Evolutionary conservation across 2,329 filamentous ascomycete genomes (phyloP).

Genomic region (Ophiostoma sp.): DNA sequence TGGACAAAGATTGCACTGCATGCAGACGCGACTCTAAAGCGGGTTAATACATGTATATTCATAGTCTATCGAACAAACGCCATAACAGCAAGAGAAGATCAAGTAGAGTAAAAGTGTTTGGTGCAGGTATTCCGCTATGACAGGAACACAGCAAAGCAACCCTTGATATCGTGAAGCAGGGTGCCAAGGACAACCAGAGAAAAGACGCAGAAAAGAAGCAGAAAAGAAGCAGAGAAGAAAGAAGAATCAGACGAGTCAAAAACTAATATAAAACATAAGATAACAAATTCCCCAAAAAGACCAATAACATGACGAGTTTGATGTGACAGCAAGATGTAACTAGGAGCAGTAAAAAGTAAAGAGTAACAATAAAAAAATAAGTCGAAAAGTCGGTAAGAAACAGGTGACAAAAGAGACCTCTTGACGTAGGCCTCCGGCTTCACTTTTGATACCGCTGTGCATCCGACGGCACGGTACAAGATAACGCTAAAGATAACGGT

Average conservation of each 20-base stretch:
- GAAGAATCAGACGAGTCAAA: background rate
- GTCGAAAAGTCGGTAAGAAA: background rate
- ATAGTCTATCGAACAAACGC: slow-evolving; percentile 7
- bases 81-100: background rate
- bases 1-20: background rate
- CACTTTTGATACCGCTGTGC: slow-evolving; percentile 4
- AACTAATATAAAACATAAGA: background rate
- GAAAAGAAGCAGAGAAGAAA: too few species aligned
- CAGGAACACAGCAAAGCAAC: background rate
- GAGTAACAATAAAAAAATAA: background rate
- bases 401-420: background rate
- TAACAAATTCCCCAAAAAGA: background rate
- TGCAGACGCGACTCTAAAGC: background rate
- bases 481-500: background rate
- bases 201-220: background rate
- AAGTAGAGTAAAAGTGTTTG: background rate
- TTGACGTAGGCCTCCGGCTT: background rate
- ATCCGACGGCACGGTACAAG: background rate
- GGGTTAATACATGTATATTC: background rate
- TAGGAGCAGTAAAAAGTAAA: slow-evolving; percentile 11
- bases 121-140: background rate
- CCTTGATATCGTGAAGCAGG: background rate
- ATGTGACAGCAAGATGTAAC: slow-evolving; percentile 11
- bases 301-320: slow-evolving; percentile 7
- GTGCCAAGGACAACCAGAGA: background rate